phyloP scores from a whole-genome alignment of 352 stramenopile species.

The Globisporangium acanthophoron region DNA sequence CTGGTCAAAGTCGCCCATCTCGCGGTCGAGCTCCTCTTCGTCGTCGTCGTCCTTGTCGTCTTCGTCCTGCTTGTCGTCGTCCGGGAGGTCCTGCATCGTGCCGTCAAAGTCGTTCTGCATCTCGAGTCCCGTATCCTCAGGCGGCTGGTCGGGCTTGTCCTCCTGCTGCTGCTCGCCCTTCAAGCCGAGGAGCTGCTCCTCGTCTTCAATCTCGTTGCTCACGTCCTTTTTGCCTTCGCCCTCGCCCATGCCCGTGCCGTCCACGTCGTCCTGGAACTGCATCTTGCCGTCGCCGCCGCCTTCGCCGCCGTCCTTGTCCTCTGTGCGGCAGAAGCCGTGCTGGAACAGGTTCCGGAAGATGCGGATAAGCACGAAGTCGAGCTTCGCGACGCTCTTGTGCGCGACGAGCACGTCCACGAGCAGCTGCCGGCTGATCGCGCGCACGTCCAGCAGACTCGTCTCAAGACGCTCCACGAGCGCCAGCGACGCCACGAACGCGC shows the following conservation, averaged over 20 bases:
- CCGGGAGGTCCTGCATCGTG: constrained; percentile 97
- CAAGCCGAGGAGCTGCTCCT: constrained; percentile 99
- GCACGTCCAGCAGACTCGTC: constrained; percentile 54
- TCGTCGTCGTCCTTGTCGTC: constrained; percentile 84
- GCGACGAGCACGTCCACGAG: constrained; percentile 72
- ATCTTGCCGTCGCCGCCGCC: constrained; percentile 85
- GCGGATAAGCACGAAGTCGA: constrained; percentile 93
- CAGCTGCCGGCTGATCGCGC: constrained; percentile 74
- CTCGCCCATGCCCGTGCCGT: constrained; percentile 99
- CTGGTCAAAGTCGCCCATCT: constrained; percentile 98
- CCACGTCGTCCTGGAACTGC: constrained; percentile 97
- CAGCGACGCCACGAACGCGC: constrained; percentile 38
- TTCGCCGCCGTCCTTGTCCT: constrained; percentile 88
- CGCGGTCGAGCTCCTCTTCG: constrained; percentile 95
- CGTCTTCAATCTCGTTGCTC: constrained; percentile 98
- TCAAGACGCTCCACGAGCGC: constrained; percentile 54
- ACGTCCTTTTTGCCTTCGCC: constrained; percentile 99
- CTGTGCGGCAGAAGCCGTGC: constrained; percentile 92
- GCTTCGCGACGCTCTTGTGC: constrained; percentile 92
- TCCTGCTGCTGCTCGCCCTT: constrained; percentile 89
- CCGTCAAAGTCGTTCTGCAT: constrained; percentile 99
- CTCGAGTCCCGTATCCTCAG: constrained; percentile 97
- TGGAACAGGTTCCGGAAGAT: constrained; percentile 96
- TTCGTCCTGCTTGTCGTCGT: constrained; percentile 88
- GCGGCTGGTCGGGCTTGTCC: constrained; percentile 79